Evolutionary conservation across 2,329 filamentous ascomycete species (phyloP), one percentile per base, ranked within the genome.

Genomic region (Sarocladium kiliense): DNA sequence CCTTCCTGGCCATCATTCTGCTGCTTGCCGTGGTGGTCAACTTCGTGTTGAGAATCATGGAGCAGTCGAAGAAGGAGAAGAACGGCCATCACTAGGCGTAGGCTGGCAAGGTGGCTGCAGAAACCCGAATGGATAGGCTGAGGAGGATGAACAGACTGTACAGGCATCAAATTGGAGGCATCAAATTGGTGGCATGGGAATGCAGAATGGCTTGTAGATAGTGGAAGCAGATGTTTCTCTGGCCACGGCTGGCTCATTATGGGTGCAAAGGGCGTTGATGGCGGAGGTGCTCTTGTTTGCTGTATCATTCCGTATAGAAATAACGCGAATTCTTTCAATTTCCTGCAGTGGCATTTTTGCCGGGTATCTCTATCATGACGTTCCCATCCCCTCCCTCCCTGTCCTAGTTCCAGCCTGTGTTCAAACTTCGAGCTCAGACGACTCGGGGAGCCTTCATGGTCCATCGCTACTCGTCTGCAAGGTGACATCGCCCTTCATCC

Each of bases 1-100:
- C 92, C 0, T 83, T 97, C 53, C 73, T 99, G 71, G 90, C 93
- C 50, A 81, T 97, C 64, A 88, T 93, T 54, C 76, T 99, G 61
- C 75, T 97, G 64, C 79, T 89, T 49, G 94, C 93, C 14, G 90
- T 99, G n/a, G 78, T 97, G 54, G 89, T 97, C 66, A 99, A 99
- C 77, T 97, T 99, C 70, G 86, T 96, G 36, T 76, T 99, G 68
- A 82, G 91, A 61, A 85, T 91, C 56, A 71, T 64, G 58, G 71
- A 73, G 39, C 66, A 68, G 57, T 68, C 70, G 42, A 71, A 73
- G 64, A 73, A 72, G 66, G 65, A 73, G 58, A 64, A 66, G 47
- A 58, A 62, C 39, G 61, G 60, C 49, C 61, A 56, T 34, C 37
- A 58, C 44, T 59, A 36, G 25, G 47, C 16, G 25, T 32, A 3